A percentile compares a stretch with the other conserved stretches of the same genome.
phyloP scores from a whole-genome alignment of 2,329 filamentous ascomycete species.

The Mollisiaceae sp. region DNA sequence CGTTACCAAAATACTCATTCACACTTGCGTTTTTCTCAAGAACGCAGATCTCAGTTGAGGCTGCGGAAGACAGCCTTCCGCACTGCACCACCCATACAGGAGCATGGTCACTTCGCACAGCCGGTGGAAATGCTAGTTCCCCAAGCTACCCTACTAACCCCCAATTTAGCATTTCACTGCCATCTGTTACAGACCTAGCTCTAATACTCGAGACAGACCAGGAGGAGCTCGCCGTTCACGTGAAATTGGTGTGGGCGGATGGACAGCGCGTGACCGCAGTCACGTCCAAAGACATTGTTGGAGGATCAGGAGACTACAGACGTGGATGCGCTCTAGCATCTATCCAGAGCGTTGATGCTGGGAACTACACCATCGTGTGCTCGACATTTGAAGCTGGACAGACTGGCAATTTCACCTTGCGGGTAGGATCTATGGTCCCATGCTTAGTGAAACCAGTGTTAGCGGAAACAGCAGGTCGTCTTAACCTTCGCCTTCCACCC shows the following conservation, averaged over 20 bases:
- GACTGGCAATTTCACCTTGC: constrained; percentile 73
- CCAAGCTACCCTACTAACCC: constrained; percentile 84
- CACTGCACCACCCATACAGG: constrained; percentile 61
- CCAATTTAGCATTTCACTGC: constrained; percentile 74
- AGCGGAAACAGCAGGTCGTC: constrained; percentile 75
- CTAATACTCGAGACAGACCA: constrained; percentile 74
- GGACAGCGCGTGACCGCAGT: constrained; percentile 74
- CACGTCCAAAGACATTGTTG: constrained; percentile 76
- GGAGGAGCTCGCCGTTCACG: constrained; percentile 75
- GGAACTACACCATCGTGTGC: constrained; percentile 85
- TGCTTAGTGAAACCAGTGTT: constrained; percentile 66
- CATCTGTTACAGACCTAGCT: constrained; percentile 64
- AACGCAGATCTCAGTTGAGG: constrained; percentile 61
- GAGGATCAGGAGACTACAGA: constrained; percentile 87
- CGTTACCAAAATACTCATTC: constrained; percentile 77
- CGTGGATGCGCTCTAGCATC: constrained; percentile 77
- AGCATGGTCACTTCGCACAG: constrained; percentile 78
- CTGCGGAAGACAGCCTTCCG: constrained; percentile 52
- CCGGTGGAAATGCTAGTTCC: constrained; percentile 82
- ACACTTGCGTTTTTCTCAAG: constrained; percentile 84
- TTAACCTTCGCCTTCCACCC: constrained; percentile 64
- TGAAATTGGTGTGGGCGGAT: constrained; percentile 81
- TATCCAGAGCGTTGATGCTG: constrained; percentile 62
- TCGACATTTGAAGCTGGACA: constrained; percentile 89
- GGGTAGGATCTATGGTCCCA: constrained; percentile 68